Conservation (phyloP, 805 yeast species). For the Komagataella populi region DNA sequence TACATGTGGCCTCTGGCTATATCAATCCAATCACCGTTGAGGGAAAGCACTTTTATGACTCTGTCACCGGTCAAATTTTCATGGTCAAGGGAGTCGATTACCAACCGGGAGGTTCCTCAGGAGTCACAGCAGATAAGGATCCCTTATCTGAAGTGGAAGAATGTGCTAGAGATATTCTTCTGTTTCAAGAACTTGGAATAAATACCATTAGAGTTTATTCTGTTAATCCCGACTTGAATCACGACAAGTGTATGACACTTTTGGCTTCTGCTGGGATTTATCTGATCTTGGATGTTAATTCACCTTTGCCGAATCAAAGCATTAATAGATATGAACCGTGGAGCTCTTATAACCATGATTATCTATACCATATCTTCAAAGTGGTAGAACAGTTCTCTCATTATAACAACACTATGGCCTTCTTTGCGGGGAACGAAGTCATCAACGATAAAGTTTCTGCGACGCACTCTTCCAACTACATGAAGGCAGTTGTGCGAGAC, state of each 20-base stretch:
- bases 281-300: conserved; percentile 59
- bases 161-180: conserved; percentile 55
- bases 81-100: conserved; percentile 82
- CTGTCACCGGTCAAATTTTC: conserved; percentile 69
- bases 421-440: conserved; percentile 77
- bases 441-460: conserved; percentile 72
- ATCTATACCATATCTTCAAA: conserved; percentile 79
- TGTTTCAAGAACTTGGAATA: conserved; percentile 54
- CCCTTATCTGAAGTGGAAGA: conserved; percentile 45
- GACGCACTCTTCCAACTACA: conserved; percentile 37
- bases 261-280: conserved; percentile 64
- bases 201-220: conserved; percentile 71
- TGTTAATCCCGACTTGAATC: conserved; percentile 58
- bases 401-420: conserved; percentile 58
- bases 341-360: conserved; percentile 54
- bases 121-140: conserved; percentile 42
- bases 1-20: conserved; percentile 1
- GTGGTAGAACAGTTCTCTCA: conserved; percentile 56
- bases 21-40: conserved; percentile 50
- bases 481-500: conserved; percentile 75
- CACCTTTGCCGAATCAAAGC: conserved; percentile 55
- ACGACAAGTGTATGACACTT: conserved; percentile 53
- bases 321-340: conserved; percentile 45
- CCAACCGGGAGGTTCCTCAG: conserved; percentile 93
- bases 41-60: conserved; percentile 65